Base-by-base conservation (phyloP, 495 filamentous ascomycete genomes). In the Bacidia gigantensis region DNA sequence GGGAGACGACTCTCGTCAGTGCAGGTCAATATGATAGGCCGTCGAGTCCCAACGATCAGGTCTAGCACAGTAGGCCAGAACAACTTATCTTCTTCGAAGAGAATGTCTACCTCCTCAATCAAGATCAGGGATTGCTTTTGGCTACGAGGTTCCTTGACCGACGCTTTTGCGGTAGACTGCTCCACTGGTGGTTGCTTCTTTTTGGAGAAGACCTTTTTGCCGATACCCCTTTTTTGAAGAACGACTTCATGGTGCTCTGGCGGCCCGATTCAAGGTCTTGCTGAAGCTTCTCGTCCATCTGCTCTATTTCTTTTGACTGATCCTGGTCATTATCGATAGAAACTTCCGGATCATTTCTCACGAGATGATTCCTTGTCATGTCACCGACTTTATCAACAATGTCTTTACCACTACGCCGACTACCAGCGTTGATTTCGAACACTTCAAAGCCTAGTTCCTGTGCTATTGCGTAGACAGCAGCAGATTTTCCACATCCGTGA, bases 51-150 rank as follows among this genome's bases (percentile, higher is more conserved):
- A 12, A 69, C 67, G 50, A 93, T 85, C 25, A 99, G 74, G 12
- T 75, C 75, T 18, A 87, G 65, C 0, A 95, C 77, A 0, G 87
- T 89, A 0, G 73, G 64, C 93, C 93, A 99, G 62, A 99, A 99
- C 53, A 89, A 81, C 61, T 84, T 87, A 64, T 99, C 93, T 62
- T 95, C 87, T 50, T 93, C 89, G 62, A 87, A 99, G 3, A 97
- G 74, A 18, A 97, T 66, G 60, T 99, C 93, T 0, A 84, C 89
- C 67, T 99, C 93, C 65, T 99, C 93, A 0, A 99, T 70, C 2
- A 99, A 74, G 53, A 99, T 94, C 12, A 99, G 65, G 1, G 90
- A 99, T 62, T 99, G 92, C 58, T 92, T 90, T 62, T 96, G 89
- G 40, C 69, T 68, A 51, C 78, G 75, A 0, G 64, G 47, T 39